These are phyloP conservation scores for Lichtheimia ramosa DNA, from an alignment of 371 early-diverging fungal species.

Conservation along the genomic window DNA sequence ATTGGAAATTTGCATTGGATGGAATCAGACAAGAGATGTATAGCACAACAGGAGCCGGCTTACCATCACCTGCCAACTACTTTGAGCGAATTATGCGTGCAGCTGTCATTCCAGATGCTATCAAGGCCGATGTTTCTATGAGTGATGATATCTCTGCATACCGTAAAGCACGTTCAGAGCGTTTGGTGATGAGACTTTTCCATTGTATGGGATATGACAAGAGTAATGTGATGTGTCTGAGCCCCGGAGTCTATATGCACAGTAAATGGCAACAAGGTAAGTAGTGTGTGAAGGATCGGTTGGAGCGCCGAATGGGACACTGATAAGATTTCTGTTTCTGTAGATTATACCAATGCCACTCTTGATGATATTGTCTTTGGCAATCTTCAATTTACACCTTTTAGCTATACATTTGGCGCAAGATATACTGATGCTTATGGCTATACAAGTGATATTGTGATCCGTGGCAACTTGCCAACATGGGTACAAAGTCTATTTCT, in stretches of 20 bases:
- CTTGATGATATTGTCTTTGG: not conserved
- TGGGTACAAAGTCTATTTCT: constrained; percentile 48
- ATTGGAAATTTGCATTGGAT: constrained; percentile 20
- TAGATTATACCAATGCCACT: not conserved
- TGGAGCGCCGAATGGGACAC: not conserved
- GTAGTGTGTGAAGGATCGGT: too few relatives aligned
- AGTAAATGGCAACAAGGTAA: constrained; percentile 31
- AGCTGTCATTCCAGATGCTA: not conserved
- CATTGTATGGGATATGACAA: constrained; percentile 24
- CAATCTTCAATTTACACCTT: constrained; percentile 30
- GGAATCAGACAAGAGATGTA: constrained; percentile 31
- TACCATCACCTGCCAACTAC: constrained; percentile 26
- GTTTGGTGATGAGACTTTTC: constrained; percentile 32
- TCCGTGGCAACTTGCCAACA: constrained; percentile 40
- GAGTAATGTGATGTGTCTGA: constrained; percentile 28
- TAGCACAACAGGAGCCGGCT: constrained; percentile 21
- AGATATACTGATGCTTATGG: constrained; percentile 42
- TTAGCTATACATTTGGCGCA: constrained; percentile 49
- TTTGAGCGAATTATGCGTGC: constrained; percentile 7
- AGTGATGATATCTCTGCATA: constrained; percentile 20
- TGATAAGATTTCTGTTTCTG: not conserved
- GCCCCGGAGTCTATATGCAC: constrained; percentile 43
- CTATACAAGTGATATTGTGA: constrained; percentile 31
- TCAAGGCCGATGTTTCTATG: not conserved
- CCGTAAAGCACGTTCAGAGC: constrained; percentile 37